Conservation (phyloP, 2,329 filamentous ascomycete species). For the Ilyonectria robusta region DNA sequence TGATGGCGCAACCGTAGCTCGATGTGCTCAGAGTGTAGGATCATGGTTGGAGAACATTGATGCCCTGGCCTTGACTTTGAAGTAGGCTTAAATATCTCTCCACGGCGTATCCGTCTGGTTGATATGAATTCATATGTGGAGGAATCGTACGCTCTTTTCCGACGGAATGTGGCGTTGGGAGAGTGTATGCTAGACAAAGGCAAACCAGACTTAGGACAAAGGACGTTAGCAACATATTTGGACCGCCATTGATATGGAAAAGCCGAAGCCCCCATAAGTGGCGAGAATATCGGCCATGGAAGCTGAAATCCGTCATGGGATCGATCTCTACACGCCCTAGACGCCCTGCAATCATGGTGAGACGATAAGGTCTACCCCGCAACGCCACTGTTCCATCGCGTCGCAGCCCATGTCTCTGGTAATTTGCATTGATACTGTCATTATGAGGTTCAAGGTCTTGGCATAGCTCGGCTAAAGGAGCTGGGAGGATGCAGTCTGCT, state of each 20-base stretch:
- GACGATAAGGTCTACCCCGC: neutral
- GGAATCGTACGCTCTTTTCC: neutral
- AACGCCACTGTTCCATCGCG: neutral
- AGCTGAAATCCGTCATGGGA: neutral
- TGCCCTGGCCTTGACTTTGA: neutral
- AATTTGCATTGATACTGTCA: too few species aligned
- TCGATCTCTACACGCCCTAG: neutral
- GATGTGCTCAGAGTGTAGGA: conserved; percentile 19
- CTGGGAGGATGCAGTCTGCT: too few species aligned
- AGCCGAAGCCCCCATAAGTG: neutral
- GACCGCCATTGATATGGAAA: neutral
- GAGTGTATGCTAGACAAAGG: neutral
- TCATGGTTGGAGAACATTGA: conserved; percentile 22
- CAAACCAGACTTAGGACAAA: neutral
- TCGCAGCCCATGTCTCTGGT: too few species aligned
- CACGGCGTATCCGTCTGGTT: neutral
- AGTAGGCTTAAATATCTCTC: neutral
- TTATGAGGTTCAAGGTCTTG: too few species aligned
- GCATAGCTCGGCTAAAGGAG: too few species aligned
- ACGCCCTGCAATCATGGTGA: neutral
- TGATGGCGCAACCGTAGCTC: conserved; percentile 18
- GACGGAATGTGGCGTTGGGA: too few species aligned
- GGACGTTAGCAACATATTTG: neutral
- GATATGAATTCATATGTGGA: too few species aligned
- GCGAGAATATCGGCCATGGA: neutral